Evolutionary conservation across 2,329 filamentous ascomycete genomes (phyloP).

Genomic region (Fonsecaea monophora): DNA sequence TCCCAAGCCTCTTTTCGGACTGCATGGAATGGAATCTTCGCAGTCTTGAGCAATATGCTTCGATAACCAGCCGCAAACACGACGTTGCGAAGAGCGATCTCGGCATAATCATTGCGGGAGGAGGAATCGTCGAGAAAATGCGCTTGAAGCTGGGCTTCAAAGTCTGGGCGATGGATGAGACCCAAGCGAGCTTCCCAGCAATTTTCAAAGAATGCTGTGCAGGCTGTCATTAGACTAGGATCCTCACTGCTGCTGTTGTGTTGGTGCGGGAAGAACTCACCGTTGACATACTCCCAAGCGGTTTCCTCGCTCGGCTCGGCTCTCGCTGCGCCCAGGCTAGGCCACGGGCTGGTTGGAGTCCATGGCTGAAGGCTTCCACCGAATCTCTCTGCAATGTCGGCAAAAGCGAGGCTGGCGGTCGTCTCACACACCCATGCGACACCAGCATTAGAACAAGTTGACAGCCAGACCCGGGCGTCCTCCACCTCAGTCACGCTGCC

Average conservation of each 20-base stretch:
- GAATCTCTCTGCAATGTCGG: constrained; percentile 15
- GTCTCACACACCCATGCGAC: constrained; percentile 11
- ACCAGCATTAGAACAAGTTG: constrained; percentile 15
- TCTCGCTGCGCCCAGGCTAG: background rate
- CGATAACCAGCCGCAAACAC: constrained; percentile 25
- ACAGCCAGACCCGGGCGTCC: constrained; percentile 4
- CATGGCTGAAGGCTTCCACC: constrained; percentile 4
- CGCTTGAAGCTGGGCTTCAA: constrained; percentile 16
- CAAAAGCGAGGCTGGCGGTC: constrained; percentile 9
- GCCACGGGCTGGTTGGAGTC: background rate
- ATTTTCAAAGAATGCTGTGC: constrained; percentile 21
- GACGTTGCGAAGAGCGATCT: constrained; percentile 24
- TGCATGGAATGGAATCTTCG: constrained; percentile 7
- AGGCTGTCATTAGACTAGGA: background rate
- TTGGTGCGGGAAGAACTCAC: constrained; percentile 8
- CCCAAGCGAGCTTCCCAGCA: constrained; percentile 24
- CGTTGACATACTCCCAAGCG: constrained; percentile 23
- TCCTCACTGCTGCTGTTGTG: background rate
- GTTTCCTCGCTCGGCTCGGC: constrained; percentile 9
- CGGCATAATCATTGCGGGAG: constrained; percentile 9
- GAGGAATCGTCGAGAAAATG: constrained; percentile 4
- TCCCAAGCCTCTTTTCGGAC: constrained; percentile 17
- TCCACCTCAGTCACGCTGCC: background rate
- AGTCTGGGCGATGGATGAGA: constrained; percentile 17
- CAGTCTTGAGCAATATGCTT: constrained; percentile 18